A percentile compares a stretch with the other conserved stretches of the same genome.
Evolutionary conservation across 2,329 filamentous ascomycete species (phyloP).

Genomic region (Nemania bipapillata): DNA sequence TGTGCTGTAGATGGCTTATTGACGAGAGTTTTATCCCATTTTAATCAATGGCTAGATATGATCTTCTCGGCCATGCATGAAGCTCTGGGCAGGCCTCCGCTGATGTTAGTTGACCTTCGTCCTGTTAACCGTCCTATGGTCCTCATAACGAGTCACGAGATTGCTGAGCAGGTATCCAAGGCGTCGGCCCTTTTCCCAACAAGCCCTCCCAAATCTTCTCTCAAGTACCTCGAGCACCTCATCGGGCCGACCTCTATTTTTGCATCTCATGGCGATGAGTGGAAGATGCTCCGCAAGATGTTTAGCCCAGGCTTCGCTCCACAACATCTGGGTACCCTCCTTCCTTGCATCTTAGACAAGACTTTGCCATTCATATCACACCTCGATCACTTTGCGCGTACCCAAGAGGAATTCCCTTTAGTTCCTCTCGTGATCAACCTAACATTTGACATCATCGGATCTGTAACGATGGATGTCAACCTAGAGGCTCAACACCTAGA

Average conservation of each 20-base stretch:
- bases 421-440: neutral
- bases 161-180: neutral
- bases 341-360: neutral
- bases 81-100: neutral
- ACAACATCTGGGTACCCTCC: neutral
- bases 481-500: neutral
- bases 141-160: neutral
- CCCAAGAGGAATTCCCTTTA: neutral
- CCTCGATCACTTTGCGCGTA: neutral
- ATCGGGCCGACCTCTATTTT: neutral
- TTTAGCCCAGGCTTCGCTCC: conserved; percentile 11
- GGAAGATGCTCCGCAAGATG: neutral
- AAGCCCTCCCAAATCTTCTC: neutral
- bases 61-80: neutral
- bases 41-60: no score
- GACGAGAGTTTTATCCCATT: no score
- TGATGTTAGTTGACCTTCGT: neutral
- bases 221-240: neutral
- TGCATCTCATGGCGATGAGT: neutral
- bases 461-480: neutral
- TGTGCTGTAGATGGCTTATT: no score
- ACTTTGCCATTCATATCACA: neutral
- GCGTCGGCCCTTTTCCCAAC: neutral
- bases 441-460: conserved; percentile 10
- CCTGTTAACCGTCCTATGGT: neutral